Evolutionary conservation across 805 yeast genomes (phyloP), one percentile per base, ranked within the genome.

Genomic region (Kuraishia floccosa): DNA sequence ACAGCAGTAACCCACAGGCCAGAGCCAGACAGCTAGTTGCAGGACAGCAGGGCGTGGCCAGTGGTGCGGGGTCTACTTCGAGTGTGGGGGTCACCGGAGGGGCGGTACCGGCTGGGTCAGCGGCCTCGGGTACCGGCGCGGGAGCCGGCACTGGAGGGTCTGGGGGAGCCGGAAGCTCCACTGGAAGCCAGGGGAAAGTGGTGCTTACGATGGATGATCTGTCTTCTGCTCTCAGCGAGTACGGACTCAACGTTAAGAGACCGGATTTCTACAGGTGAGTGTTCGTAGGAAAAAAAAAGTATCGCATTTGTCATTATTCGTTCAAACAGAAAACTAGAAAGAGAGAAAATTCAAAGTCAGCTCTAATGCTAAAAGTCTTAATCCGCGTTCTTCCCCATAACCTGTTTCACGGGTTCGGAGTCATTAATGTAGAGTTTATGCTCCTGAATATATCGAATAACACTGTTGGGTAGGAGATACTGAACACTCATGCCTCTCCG

Each of bases 401-500:
- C 96, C 57, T 82, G 86, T 53, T 87, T 86, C 30, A 89, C 97
- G 1, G 97, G 96, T 53, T 89, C 97, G 8, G 83, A 73, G 44
- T 84, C 94, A 46, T 80, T 71, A 24, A 77, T 65, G 51, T 91
- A 91, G 28, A 91, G 65, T 13, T 79, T 76, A 51, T 91, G 89
- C 48, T 91, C 96, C 50, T 86, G 94, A 39, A 91, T 86, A 51
- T 91, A 91, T 40, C 97, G 69, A 32, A 91, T 91, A 29, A 91
- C 98, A 25, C 87, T 74, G 52, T 89, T 91, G 3, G 98, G 98
- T 39, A 89, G 63, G 37, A 91, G 61, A 50, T 91, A 91, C 50
- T 89, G 97, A 13, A 91, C 96, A 36, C 93, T 78, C 98, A 91
- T 91, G 15, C 93, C 93, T 39, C 98, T 71, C 49, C 98, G 70